Evolutionary conservation across 2,329 filamentous ascomycete genomes (phyloP).

Genomic region (Chaetomium sp.): DNA sequence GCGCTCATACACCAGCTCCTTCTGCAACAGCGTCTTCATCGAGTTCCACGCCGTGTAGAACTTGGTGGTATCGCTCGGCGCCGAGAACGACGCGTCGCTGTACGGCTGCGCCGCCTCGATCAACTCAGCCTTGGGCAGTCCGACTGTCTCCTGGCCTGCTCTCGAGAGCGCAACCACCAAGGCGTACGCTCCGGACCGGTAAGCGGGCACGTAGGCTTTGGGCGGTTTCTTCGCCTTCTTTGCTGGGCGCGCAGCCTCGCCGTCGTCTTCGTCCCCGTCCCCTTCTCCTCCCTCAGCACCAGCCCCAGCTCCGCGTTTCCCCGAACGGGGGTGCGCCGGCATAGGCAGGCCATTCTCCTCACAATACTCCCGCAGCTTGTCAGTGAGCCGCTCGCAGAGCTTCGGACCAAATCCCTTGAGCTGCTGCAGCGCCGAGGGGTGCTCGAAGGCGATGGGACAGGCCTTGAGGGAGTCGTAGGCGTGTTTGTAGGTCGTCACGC

Average conservation of each 20-base stretch:
- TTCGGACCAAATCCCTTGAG: slow-evolving; percentile 70
- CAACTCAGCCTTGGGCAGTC: slow-evolving; percentile 61
- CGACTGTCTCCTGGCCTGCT: slow-evolving; percentile 49
- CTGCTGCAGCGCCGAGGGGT: slow-evolving; percentile 66
- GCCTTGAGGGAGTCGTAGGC: slow-evolving; percentile 72
- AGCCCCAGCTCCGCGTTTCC: slow-evolving; percentile 32
- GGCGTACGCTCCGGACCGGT: slow-evolving; percentile 70
- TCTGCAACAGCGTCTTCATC: slow-evolving; percentile 67
- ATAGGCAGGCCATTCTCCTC: slow-evolving; percentile 60
- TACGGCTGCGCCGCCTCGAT: slow-evolving; percentile 64
- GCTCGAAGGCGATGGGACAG: slow-evolving; percentile 63
- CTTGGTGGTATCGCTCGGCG: slow-evolving; percentile 58
- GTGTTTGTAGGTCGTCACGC: slow-evolving; percentile 63
- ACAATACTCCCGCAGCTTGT: slow-evolving; percentile 54
- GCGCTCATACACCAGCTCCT: slow-evolving; percentile 67
- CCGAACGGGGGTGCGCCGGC: slow-evolving; percentile 50
- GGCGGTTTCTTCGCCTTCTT: slow-evolving; percentile 52
- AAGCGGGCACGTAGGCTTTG: slow-evolving; percentile 64
- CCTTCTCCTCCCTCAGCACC: slow-evolving; percentile 22
- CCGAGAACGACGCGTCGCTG: slow-evolving; percentile 67
- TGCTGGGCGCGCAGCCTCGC: slow-evolving; percentile 32
- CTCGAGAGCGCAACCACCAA: slow-evolving; percentile 61
- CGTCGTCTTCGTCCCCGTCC: slow-evolving; percentile 30
- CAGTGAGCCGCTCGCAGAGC: slow-evolving; percentile 62
- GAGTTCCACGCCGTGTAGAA: slow-evolving; percentile 79